A percentile compares a stretch with the other conserved stretches of the same genome.
These are phyloP conservation scores for Euphorbia pulcherrima DNA, from an alignment of 345 rosid species.

Conservation along the genomic window DNA sequence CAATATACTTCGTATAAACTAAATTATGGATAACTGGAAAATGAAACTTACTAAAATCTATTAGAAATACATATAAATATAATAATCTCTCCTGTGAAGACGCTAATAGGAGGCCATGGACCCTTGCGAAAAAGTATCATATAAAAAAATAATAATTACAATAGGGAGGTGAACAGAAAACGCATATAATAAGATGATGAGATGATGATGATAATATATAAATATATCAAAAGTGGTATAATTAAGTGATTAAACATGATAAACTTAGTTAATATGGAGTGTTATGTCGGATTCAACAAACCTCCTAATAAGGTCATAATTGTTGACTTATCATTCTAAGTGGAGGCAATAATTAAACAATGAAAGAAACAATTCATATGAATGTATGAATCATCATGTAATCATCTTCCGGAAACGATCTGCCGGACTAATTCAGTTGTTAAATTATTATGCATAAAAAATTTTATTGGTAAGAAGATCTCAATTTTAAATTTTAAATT, in stretches of 20 bases:
- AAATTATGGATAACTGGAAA: neutral
- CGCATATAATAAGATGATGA: conserved; percentile 2
- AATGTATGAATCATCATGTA: conserved; percentile 1
- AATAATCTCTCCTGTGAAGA: neutral
- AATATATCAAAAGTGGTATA: neutral
- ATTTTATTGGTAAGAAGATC: too few species aligned
- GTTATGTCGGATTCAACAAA: conserved; percentile 35
- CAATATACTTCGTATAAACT: too few species aligned
- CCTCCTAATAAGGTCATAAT: neutral
- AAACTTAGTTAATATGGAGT: conserved; percentile 19
- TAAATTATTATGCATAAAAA: too few species aligned
- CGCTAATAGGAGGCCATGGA: conserved; percentile 12
- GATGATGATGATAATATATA: neutral
- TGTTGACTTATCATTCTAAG: neutral
- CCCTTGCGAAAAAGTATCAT: conserved; percentile 8
- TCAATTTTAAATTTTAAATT: too few species aligned
- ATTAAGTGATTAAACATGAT: neutral
- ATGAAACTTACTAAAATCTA: neutral
- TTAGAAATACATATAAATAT: too few species aligned
- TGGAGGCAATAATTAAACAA: conserved; percentile 18
- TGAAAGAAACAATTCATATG: conserved; percentile 12
- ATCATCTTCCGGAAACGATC: neutral
- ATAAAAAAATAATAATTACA: neutral
- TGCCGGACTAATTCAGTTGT: too few species aligned
- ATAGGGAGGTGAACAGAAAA: conserved; percentile 9